Evolutionary conservation across 2,329 filamentous ascomycete genomes (phyloP), one percentile per base, ranked within the genome.

Genomic region (Claviceps fusiformis): DNA sequence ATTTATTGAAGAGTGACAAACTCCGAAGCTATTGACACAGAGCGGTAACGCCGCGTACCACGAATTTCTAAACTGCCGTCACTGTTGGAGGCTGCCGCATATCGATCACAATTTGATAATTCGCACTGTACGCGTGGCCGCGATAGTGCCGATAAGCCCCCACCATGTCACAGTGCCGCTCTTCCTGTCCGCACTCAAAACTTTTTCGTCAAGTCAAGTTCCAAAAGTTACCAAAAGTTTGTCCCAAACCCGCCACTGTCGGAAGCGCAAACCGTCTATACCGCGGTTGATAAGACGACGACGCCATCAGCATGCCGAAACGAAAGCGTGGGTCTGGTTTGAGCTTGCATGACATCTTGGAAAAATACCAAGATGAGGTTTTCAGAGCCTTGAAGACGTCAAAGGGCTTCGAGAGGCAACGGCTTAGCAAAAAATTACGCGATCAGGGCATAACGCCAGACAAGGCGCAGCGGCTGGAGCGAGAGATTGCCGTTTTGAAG

Each of bases 371-470:
- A 59, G 81, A 80, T 64, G 75, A 82, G 41, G 73, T 92, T 9
- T 77, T 77, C 58, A 78, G 81, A 56, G 85, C 84, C 0, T 75
- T 92, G 57, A 89, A 89, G 68, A 74, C 77, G 11, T 85, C 83
- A 55, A 89, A 87, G 65, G 83, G 84, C 50, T 86, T 89, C 64
- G 87, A 92, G 72, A 78, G 87, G 49, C 88, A 92, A 70, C 87
- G 89, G 60, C 77, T 87, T 57, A 78, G 84, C 58, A 85, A 81
- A 66, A 73, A 77, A 46, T 67, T 80, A 15, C 74, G 70, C 52
- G 77, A 80, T 33, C 70, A 71, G 53, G 74, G 72, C 53, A 62
- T 70, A 17, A 65, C 68, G 2, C 59, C 69, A 9, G 76, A 77
- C 48, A 81, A 82, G 63, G 71, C 79, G 27, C 70, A 73, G 56